These are phyloP conservation scores for Filobasidium uniguttulatum DNA, from an alignment of 1,284 basidiomycete species.

Conservation along the genomic window DNA sequence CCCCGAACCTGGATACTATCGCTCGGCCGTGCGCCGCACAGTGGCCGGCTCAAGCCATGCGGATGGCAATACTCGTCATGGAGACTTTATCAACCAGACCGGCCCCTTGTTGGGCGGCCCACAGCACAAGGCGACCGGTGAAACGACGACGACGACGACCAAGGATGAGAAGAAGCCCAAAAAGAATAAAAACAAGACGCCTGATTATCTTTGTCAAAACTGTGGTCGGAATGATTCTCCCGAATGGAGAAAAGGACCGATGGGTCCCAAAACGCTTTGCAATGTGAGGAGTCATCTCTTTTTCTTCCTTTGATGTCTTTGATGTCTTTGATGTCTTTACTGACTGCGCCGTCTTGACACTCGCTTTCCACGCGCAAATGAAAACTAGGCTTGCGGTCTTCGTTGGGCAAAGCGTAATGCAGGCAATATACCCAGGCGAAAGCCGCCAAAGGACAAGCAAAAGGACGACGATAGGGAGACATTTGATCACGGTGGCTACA, in stretches of 20 bases:
- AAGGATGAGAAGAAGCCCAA: conserved; percentile 16
- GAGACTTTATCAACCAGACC: neutral
- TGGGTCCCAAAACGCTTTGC: conserved; percentile 36
- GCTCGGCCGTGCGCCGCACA: no score
- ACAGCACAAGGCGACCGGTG: conserved; percentile 4
- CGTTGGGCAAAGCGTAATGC: conserved; percentile 35
- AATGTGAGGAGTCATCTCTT: conserved; percentile 29
- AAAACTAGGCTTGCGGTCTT: conserved; percentile 33
- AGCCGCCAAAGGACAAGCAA: conserved; percentile 17
- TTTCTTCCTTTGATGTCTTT: neutral
- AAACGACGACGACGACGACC: neutral
- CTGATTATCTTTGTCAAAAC: conserved; percentile 32
- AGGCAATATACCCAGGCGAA: conserved; percentile 4
- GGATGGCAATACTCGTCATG: neutral
- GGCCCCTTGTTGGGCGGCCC: no score
- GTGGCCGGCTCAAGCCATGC: neutral
- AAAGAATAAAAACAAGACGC: conserved; percentile 16
- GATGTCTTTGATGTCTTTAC: neutral
- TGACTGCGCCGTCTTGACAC: no score
- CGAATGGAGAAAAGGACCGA: conserved; percentile 36
- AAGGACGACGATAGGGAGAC: conserved; percentile 14
- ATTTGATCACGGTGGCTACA: no score
- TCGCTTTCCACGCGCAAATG: no score
- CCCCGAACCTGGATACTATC: no score
- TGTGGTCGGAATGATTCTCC: conserved; percentile 36